phyloP scores from a whole-genome alignment of 345 rosid genomes.

The Hibiscus syriacus region DNA sequence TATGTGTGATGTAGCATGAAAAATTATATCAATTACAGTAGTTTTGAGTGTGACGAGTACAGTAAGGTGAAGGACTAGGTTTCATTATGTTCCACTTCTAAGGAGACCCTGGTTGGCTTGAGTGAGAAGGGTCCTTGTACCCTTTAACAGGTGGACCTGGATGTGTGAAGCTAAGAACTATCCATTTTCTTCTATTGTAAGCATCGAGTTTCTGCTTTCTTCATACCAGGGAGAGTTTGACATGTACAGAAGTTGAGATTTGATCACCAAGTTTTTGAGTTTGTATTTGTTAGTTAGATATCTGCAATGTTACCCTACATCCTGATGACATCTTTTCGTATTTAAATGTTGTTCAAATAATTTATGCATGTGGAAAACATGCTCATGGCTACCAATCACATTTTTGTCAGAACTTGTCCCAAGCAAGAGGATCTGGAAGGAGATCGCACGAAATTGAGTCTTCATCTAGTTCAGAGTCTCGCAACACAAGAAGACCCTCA shows the following conservation, averaged over 20 bases:
- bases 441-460: slow-evolving; percentile 56
- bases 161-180: neutral
- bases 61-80: neutral
- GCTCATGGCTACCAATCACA: neutral
- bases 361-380: neutral
- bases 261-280: neutral
- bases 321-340: too few relatives aligned
- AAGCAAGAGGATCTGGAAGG: slow-evolving; percentile 57
- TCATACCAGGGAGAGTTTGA: neutral
- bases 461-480: slow-evolving; percentile 47
- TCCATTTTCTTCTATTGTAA: neutral
- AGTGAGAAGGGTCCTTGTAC: neutral
- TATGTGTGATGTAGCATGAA: too few relatives aligned
- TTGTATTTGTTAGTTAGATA: neutral
- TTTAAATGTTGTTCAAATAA: neutral
- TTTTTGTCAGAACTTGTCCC: slow-evolving; percentile 54
- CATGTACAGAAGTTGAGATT: neutral
- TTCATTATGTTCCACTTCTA: neutral
- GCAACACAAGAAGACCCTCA: slow-evolving; percentile 56
- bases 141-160: neutral
- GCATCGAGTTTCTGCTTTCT: neutral
- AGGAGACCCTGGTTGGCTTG: neutral
- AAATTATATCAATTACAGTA: neutral
- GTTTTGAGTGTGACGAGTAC: neutral
- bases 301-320: too few relatives aligned